Evolutionary conservation across 257 asterid species (phyloP).

Genomic region (Solanum peruvianum): DNA sequence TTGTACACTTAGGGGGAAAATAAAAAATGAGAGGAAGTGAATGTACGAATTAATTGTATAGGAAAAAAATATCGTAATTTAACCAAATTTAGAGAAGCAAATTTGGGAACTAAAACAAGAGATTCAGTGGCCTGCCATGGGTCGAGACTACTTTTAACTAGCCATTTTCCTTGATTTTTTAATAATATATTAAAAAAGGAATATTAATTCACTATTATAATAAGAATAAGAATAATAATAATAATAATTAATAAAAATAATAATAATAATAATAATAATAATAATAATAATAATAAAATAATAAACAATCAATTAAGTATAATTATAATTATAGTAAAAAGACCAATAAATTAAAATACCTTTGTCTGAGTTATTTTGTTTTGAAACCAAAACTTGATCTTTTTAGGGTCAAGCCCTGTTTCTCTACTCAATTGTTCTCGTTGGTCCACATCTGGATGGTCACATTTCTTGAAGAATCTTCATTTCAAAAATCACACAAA

Average conservation of each 20-base stretch:
- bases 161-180: not conserved
- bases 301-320: not conserved
- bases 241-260: too few relatives aligned
- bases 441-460: conserved; percentile 46
- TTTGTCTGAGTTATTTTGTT: conserved; percentile 54
- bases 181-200: not conserved
- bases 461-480: conserved; percentile 51
- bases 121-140: not conserved
- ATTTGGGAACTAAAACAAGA: not conserved
- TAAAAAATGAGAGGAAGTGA: not conserved
- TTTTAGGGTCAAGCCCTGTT: conserved; percentile 43
- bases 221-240: too few relatives aligned
- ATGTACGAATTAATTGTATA: not conserved
- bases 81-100: not conserved
- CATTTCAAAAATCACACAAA: not conserved
- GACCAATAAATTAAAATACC: conserved; percentile 13
- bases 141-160: not conserved
- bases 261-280: not conserved
- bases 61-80: not conserved
- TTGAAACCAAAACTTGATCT: conserved; percentile 66
- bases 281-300: too few relatives aligned
- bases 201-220: not conserved
- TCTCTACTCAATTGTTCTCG: conserved; percentile 34
- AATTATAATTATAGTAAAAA: too few relatives aligned
- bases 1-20: not conserved